Evolutionary conservation across 2,329 filamentous ascomycete species (phyloP).

Genomic region (Aquanectria penicillioides): DNA sequence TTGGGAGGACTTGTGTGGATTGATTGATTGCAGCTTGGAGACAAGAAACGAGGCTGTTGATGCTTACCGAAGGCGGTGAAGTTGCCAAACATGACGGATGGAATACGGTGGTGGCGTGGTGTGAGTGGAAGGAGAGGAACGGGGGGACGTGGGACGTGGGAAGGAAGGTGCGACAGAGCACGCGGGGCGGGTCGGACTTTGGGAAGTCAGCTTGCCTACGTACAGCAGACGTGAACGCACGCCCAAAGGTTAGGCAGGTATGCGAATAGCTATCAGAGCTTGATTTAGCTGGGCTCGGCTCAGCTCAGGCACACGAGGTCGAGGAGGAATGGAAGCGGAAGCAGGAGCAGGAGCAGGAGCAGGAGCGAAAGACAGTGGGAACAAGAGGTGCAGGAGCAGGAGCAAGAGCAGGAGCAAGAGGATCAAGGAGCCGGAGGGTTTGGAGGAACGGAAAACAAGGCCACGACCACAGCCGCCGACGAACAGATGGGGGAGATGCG

Average conservation of each 20-base stretch:
- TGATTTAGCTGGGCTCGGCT: not conserved
- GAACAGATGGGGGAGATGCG: conserved; percentile 20
- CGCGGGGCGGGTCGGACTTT: conserved; percentile 23
- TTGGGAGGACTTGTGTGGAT: not conserved
- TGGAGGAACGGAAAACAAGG: conserved; percentile 5
- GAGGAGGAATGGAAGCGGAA: not conserved
- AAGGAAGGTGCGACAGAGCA: conserved; percentile 22
- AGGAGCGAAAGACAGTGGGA: not conserved
- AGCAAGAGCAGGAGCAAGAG: not conserved
- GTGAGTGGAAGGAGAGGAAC: conserved; percentile 29
- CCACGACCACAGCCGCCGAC: conserved; percentile 5
- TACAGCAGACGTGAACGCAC: conserved; percentile 8
- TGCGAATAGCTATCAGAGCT: conserved; percentile 3
- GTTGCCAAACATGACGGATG: conserved; percentile 55
- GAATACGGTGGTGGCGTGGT: conserved; percentile 26
- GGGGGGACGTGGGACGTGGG: conserved; percentile 24
- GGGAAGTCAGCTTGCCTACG: conserved; percentile 8
- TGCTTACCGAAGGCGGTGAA: conserved; percentile 53
- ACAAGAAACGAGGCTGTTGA: conserved; percentile 24
- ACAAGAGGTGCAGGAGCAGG: conserved; percentile 3
- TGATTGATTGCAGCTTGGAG: not conserved
- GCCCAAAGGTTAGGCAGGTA: not conserved
- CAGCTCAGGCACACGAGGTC: conserved; percentile 9
- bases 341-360: conserved; percentile 2
- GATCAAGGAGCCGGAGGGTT: not conserved